Conservation (phyloP, 116 monocot genomes). For the Cymodocea nodosa region DNA sequence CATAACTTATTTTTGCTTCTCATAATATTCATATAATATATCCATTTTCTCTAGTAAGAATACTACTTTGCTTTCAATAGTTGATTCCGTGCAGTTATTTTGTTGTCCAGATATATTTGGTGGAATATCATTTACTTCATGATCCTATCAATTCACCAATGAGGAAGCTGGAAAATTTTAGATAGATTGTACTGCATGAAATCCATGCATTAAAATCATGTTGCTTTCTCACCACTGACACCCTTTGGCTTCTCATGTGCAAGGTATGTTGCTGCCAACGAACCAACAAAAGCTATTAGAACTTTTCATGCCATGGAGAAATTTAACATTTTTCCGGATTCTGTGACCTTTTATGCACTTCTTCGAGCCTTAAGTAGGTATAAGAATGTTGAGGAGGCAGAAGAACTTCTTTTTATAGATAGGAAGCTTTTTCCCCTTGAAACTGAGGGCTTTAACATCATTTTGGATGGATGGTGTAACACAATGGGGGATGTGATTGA, state of each 20-base stretch:
- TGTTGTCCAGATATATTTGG: too few species aligned
- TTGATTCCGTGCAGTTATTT: too few species aligned
- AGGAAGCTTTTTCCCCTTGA: constrained; percentile 52
- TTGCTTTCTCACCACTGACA: not conserved
- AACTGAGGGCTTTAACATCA: constrained; percentile 67
- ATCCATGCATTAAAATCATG: not conserved
- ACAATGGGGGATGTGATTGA: constrained; percentile 43
- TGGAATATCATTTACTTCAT: too few species aligned
- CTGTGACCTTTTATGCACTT: constrained; percentile 44
- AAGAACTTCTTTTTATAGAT: constrained; percentile 59
- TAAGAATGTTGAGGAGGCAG: constrained; percentile 77
- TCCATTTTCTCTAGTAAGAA: not conserved
- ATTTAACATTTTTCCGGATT: constrained; percentile 53
- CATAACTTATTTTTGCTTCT: too few species aligned
- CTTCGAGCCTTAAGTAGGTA: constrained; percentile 62
- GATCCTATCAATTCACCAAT: too few species aligned
- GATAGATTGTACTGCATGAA: too few species aligned
- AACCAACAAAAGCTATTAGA: constrained; percentile 57
- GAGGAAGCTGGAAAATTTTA: too few species aligned
- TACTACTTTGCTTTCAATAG: too few species aligned
- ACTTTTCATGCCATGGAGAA: constrained; percentile 70
- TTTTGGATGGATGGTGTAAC: constrained; percentile 73
- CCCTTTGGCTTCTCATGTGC: not conserved
- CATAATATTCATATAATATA: not conserved
- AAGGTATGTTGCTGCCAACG: constrained; percentile 70